Base-by-base conservation (phyloP, 495 filamentous ascomycete species). In the Annulohypoxylon maeteangense region DNA sequence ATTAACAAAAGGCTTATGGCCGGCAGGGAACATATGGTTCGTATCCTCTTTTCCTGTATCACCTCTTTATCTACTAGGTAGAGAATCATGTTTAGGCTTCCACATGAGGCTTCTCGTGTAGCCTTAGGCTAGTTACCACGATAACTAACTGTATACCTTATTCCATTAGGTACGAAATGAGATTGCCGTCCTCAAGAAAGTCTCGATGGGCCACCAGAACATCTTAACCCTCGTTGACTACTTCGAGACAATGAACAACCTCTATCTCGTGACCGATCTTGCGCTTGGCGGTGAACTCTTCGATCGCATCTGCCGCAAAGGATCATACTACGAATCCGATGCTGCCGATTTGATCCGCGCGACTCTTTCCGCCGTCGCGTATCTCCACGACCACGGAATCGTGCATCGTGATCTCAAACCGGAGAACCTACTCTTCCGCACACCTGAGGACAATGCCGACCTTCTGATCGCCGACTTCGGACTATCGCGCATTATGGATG, bases 1-100 rank as follows among this genome's bases (percentile, higher is more conserved):
- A 99, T 99, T 82, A 99, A 98, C 80, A 99, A 99, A 87, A 87
- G 95, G 32, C 82, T 99, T 74, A 99, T 99, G 95, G 92, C 93
- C 29, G 95, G 95, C 54, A 88, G 96, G 65, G 95, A 99, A 81
- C 95, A 98, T 79, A 99, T 99, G 95, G 95, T 98, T 83, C 34
- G 81, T 75, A 27, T 25, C 32, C 11, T 38, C 20, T 65, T 29
- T 32, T 4, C 36, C n/a, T 40, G 5, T n/a, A 40, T 40, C 36
- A 10, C 36, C 36, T 40, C 36, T 40, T 5, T 40, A 29, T 29
- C 27, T 2, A 29, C 27, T 2, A 29, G 27, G 27, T 29, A 27
- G 8, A n/a, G n/a, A n/a, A n/a, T 44, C 38, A n/a, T 18, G 16
- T 18, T 18, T 29, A 23, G 22, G 0, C 2, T 47, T 31, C n/a